Base-by-base conservation (phyloP, 441 rosid species). In the Melastoma candidum region DNA sequence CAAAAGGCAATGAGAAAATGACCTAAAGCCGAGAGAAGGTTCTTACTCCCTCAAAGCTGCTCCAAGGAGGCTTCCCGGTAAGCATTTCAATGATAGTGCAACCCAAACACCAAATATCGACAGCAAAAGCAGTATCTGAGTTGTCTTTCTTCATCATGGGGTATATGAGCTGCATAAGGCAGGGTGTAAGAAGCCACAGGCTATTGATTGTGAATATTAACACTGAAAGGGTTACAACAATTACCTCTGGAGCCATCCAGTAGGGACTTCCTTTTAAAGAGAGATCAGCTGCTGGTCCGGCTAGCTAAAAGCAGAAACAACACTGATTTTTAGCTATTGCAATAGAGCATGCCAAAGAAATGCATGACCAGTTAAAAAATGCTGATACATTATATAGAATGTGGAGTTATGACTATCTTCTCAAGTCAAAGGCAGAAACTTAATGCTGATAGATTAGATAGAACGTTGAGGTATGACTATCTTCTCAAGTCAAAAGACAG, bases 221-320 rank as follows among this genome's bases (percentile, higher is more conserved):
- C 36, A 39, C 8, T 49, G 43, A 50, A 7, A 11, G 44, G 54
- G 44, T 66, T 13, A 52, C 45, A 48, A 52, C 2, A 7, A 59
- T 45, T 79, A 92, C 98, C 95, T 92, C 98, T 58, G 98, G 98
- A 65, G 97, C 97, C 98, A 88, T 92, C 98, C 98, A 92, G 63
- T 92, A 77, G 22, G 98, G 98, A 64, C 97, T 92, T 72, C 98
- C 97, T 61, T 79, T 92, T 47, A 92, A 57, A 64, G 98, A 92
- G 41, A 92, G 95, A 71, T 81, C 90, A 61, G 87, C 85, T 70
- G 76, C 72, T 77, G 77, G 97, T 49, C 98, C 95, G 3, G 84
- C 75, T 65, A 85, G 89, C 98, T 85, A 74, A 65, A 70, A 56
- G 45, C 36, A 52, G 76, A 68, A 12, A 64, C 51, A 61, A 14